A percentile compares a stretch with the other conserved stretches of the same genome.
Conservation (phyloP, 2,329 filamentous ascomycete species). For the Ophiognomonia clavigignenti-juglandacearum region DNA sequence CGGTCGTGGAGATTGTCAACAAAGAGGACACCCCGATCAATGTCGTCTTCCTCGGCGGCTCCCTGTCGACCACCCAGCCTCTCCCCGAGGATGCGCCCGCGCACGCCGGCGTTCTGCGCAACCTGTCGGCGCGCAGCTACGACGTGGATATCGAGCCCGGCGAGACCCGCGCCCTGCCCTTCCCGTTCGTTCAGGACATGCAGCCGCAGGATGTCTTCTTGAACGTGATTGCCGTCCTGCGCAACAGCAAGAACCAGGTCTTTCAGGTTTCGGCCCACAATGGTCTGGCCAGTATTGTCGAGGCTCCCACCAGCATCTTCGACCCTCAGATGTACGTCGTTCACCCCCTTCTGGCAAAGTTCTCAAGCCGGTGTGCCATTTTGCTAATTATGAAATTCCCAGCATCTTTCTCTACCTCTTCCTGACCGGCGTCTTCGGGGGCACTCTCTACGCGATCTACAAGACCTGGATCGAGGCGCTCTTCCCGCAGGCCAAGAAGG, state of each 20-base stretch:
- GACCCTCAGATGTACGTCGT: constrained; percentile 91
- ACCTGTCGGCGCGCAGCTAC: constrained; percentile 76
- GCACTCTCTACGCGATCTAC: constrained; percentile 93
- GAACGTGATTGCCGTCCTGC: constrained; percentile 70
- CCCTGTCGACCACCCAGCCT: constrained; percentile 55
- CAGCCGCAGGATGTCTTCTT: constrained; percentile 84
- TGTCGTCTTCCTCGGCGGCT: constrained; percentile 72
- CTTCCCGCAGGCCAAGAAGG: constrained; percentile 83
- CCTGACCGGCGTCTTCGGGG: constrained; percentile 71
- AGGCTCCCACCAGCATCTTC: constrained; percentile 85
- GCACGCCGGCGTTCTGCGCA: constrained; percentile 64
- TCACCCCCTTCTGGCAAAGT: background rate
- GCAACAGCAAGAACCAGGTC: constrained; percentile 59
- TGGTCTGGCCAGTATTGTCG: constrained; percentile 78
- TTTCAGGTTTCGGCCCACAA: constrained; percentile 79
- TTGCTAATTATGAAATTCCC: background rate
- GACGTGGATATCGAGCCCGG: constrained; percentile 69
- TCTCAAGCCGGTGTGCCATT: background rate
- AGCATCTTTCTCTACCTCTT: constrained; percentile 98
- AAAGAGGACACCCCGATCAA: constrained; percentile 71
- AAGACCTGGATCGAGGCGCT: constrained; percentile 95
- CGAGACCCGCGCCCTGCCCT: constrained; percentile 71
- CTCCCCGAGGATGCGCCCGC: constrained; percentile 43
- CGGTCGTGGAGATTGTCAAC: constrained; percentile 79
- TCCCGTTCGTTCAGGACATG: constrained; percentile 84